Evolutionary conservation across 2,329 filamentous ascomycete species (phyloP), one percentile per base, ranked within the genome.

Genomic region (Fusarium tricinctum): DNA sequence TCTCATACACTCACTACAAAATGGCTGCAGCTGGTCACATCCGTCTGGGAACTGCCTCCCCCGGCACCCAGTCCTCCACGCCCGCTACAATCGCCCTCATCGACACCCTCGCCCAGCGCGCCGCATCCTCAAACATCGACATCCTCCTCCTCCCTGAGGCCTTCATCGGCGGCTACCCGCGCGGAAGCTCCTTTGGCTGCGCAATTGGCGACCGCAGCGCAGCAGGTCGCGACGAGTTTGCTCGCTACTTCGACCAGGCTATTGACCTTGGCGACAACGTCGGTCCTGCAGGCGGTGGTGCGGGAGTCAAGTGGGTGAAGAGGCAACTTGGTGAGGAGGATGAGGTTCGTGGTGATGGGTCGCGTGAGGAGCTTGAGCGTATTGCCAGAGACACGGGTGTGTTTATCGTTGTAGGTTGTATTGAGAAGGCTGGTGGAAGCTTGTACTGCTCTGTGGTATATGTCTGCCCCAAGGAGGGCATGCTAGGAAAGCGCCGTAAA

Each of bases 81-180:
- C 49, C 80, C 23, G 81, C 85, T 33, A 97, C 93, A 1, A 86
- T 97, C 56, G 74, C 79, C 8, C 86, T 90, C 35, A 86, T 97
- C 50, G 84, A 89, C 73, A 71, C 78, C 13, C 88, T 91, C 15
- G 89, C 91, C 33, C 81, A 80, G 23, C 80, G 84, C 35, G 94
- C 94, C n/a, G 86, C 89, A 5, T 72, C 77, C 2, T 75, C 81
- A 57, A 71, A 75, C 5, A 80, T 87, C 39, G 84, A 96, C 77
- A 84, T 97, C 49, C 84, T 97, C 28, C 88, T 97, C 52, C 94
- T 97, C 64, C 95, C 95, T 0, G 94, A 98, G 82, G 94, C 94
- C 22, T 97, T 93, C 76, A 85, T 97, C 3, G 95, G 95, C 46
- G 95, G 94, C 2, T 97, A 97, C 76, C 95, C 95, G 19, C 91